Percentiles rank a stretch among this genome's conserved stretches.
Conservation (phyloP, 345 rosid species). For the Pugionium dolabratum region DNA sequence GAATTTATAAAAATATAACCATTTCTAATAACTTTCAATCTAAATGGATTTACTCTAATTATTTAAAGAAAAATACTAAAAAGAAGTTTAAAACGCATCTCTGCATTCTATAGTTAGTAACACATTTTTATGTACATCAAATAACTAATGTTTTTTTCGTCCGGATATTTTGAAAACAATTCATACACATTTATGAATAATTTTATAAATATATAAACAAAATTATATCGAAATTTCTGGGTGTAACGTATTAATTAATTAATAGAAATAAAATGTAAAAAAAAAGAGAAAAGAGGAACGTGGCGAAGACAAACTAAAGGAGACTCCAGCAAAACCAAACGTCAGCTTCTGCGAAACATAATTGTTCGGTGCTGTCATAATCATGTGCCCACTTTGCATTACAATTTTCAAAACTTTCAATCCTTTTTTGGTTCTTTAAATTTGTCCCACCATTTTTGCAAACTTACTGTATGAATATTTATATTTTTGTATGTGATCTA, state of each 20-base stretch:
- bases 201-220: too few relatives aligned
- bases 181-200: constrained; percentile 9
- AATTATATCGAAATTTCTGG: constrained; percentile 24
- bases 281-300: constrained; percentile 27
- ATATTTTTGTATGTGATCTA: too few relatives aligned
- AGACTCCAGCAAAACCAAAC: constrained; percentile 17
- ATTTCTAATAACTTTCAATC: too few relatives aligned
- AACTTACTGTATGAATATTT: too few relatives aligned
- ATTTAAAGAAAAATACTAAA: too few relatives aligned
- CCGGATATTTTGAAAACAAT: neutral
- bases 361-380: constrained; percentile 16
- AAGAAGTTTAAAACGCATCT: too few relatives aligned
- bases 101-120: too few relatives aligned
- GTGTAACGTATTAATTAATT: constrained; percentile 18
- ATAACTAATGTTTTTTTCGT: neutral
- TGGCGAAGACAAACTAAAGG: constrained; percentile 35
- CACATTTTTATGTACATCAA: too few relatives aligned
- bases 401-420: neutral
- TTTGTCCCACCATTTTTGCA: constrained; percentile 25
- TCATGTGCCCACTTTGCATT: constrained; percentile 28
- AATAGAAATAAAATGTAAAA: too few relatives aligned
- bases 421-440: constrained; percentile 15
- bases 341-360: constrained; percentile 23
- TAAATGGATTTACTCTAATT: too few relatives aligned
- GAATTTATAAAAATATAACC: too few relatives aligned